Base-by-base conservation (phyloP, 257 asterid species). In the Capsicum baccatum region DNA sequence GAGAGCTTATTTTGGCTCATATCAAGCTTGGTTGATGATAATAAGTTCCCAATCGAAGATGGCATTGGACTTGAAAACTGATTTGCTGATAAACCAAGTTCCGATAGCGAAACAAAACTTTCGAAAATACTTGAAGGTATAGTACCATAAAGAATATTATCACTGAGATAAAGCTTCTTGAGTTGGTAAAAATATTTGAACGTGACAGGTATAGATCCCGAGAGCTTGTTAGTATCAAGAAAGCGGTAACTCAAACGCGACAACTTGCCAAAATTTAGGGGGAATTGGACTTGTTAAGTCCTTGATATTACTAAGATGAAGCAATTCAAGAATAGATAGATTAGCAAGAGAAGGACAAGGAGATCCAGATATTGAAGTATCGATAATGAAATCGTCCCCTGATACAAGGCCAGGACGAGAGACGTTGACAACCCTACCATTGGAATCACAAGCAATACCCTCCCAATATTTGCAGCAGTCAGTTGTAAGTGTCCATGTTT, bases 381-480 rank as follows among this genome's bases (percentile, higher is more conserved):
- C 96, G 4, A 87, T 17, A 0, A 91, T 89, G 64, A 78, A 67
- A 16, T 86, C 92, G 0, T 11, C 6, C 48, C 85, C 88, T 0
- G 91, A 78, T 6, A 11, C 80, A 17, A 89, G 87, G 83, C 94
- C 94, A 0, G 97, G 92, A 0, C 94, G 92, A 37, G 94, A 37
- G 79, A 93, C 13, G 37, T 81, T 92, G 12, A 88, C 82, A 9
- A 93, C 97, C 80, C 94, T 88, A 26, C 93, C 92, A 12, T 90
- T 66, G 57, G 59, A 9, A 21, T 88, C 90, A 47, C 97, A 94
- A 0, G 85, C 84, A 44, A 94, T 76, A 50, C 98, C 97, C 7
- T 86, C 91, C 97, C 97, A 94, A 6, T 81, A 6, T 9, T 54
- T 84, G 92, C 97, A 94, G 83, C 97, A 94, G 85, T 92, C 95